Evolutionary conservation across 768 basidiomycete species (phyloP), one percentile per base, ranked within the genome.

Genomic region (Suillus sp.): DNA sequence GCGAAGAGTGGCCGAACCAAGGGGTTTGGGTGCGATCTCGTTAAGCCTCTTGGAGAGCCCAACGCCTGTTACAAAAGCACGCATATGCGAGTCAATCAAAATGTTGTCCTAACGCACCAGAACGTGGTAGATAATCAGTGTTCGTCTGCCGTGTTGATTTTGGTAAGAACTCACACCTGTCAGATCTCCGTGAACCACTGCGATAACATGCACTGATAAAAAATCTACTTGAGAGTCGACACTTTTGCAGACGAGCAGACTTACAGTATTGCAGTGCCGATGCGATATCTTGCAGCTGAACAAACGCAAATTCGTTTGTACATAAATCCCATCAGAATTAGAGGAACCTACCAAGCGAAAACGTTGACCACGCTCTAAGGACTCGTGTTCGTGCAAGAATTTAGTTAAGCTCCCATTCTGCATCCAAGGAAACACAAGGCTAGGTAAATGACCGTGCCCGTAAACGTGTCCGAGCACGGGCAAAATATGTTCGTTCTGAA

Each of bases 41-140:
- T 55, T 22, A 2, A 55, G 54, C 35, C 80, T 75, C 27, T 66
- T 77, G n/a, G 80, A 81, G 10, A 82, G 68, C 1, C 80, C 81
- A 62, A 82, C 81, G 62, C 81, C 81, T 63, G 77, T 77, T 18
- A 83, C 67, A 20, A 74, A 73, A 8, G 76, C 80, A 38, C 74
- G 74, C n/a, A 75, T 72, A 30, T 78, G 64, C 62, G 76, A 74
- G 62, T 79, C 77, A 55, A 83, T 75, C n/a, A 82, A 73, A 51
- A 83, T 75, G 65, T 81, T 83, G 0, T 77, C 74, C 79, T 64
- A 13, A 6, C 14, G 7, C 38, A 40, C 45, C 45, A 7, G 45
- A 5, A 25, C 5, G 14, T 47, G 2, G 13, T 27, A 34, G 32
- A 11, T 34, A 14, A 42, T 42, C 7, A n/a, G 42, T 25, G 16